These are phyloP conservation scores for Acanthamoeba castellanii DNA, from an alignment of 208 protist genomes.

Conservation along the genomic window DNA sequence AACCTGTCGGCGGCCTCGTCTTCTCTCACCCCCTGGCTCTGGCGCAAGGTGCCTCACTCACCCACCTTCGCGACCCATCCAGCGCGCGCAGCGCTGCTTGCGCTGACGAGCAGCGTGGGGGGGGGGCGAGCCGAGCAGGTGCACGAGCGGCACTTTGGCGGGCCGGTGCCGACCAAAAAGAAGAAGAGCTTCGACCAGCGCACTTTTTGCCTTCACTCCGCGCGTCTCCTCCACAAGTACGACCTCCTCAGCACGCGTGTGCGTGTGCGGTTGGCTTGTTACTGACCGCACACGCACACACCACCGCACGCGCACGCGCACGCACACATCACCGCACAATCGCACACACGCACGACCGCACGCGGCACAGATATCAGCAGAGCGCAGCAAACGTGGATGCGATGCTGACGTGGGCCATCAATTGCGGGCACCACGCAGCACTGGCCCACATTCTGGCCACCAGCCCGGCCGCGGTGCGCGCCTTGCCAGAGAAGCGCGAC, in stretches of 20 bases:
- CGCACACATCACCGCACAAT: too few species aligned
- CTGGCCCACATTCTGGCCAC: not conserved
- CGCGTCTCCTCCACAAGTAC: not conserved
- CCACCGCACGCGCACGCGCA: too few species aligned
- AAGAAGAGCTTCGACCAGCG: not conserved
- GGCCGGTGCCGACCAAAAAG: not conserved
- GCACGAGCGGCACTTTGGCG: constrained; percentile 12
- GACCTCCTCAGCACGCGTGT: not conserved
- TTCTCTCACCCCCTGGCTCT: constrained; percentile 19
- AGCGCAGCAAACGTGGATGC: not conserved
- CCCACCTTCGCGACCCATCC: not conserved
- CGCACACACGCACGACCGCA: too few species aligned
- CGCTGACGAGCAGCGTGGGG: not conserved
- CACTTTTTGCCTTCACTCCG: constrained; percentile 6
- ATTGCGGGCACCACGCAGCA: not conserved
- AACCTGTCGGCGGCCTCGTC: not conserved
- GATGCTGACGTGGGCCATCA: constrained; percentile 2
- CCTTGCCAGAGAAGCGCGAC: not conserved
- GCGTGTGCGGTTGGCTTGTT: too few species aligned
- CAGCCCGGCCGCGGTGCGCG: not conserved
- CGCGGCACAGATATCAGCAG: not conserved
- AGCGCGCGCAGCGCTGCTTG: too few species aligned
- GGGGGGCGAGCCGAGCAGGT: not conserved
- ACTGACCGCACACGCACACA: not conserved
- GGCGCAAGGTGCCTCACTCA: not conserved